Base-by-base conservation (phyloP, 352 stramenopile genomes). In the Phytophthora pinifolia region DNA sequence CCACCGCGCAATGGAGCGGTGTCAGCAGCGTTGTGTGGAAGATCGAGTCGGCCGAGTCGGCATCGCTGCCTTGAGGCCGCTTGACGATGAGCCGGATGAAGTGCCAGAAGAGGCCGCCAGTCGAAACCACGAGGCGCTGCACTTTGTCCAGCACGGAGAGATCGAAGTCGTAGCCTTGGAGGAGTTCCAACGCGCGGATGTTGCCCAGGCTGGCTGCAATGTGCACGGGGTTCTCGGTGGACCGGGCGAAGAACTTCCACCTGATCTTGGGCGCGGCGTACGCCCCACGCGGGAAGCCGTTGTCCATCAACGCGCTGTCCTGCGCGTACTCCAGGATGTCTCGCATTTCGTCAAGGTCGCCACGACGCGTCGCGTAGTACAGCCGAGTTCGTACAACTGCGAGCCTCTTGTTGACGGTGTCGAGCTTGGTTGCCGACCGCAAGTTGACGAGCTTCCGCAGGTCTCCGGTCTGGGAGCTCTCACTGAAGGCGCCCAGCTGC, bases 11-110 rank as follows among this genome's bases (percentile, higher is more conserved):
- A 39, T 90, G 80, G 36, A 91, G 34, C 14, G 80, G 80, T 0
- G 78, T 86, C 10, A 89, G 65, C 15, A 91, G 57, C 27, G 76
- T 89, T 14, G 78, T 79, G 47, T 83, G 79, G 52, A 91, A 87
- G 25, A 89, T 72, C 13, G 80, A 87, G 9, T 25, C 20, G 20
- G 9, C 18, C 38, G 38, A 45, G 10, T 62, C 46, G 12, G 22
- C 46, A 12, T 62, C 25, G 38, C 37, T 57, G 10, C 46, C 45
- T 46, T 62, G 12, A 0, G 54, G 38, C 4, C 54, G 37, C 38
- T 62, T 60, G n/a, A 89, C 66, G 13, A 91, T 69, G 15, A 80
- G 71, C 25, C 69, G 67, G 29, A 65, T 67, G 41, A 91, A 81
- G 49, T 86, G 83, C 74, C 66, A 88, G 34, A 91, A 88, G 27